phyloP scores from a whole-genome alignment of 1,284 basidiomycete genomes.

The Phaffia rhodozyma region DNA sequence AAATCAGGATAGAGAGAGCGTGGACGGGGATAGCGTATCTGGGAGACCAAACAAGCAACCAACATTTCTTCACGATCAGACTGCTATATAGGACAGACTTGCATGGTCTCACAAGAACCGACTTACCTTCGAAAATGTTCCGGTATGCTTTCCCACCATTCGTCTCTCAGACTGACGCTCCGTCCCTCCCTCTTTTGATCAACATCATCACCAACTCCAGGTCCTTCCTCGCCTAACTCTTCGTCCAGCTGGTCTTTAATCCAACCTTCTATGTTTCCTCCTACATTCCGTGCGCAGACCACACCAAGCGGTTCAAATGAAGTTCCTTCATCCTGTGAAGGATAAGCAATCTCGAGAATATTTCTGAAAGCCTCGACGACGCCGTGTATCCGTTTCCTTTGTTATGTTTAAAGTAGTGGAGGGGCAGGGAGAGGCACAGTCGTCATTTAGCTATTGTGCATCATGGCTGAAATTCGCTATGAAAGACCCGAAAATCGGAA shows the following conservation, averaged over 20 bases:
- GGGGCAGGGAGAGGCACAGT: not conserved
- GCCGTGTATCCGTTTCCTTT: constrained; percentile 5
- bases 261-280: constrained; percentile 12
- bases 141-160: constrained; percentile 14
- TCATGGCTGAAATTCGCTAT: not conserved
- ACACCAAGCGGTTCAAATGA: not conserved
- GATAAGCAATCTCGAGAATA: constrained; percentile 13
- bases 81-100: too few relatives aligned
- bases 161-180: constrained; percentile 7
- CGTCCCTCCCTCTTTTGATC: not conserved
- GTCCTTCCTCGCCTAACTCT: constrained; percentile 5
- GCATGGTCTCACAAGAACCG: not conserved
- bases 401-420: not conserved
- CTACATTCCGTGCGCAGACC: not conserved
- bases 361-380: constrained; percentile 6
- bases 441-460: not conserved
- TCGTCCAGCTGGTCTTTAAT: constrained; percentile 9
- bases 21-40: constrained; percentile 10
- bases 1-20: constrained; percentile 3
- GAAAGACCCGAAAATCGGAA: too few relatives aligned
- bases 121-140: constrained; percentile 10
- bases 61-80: not conserved
- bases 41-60: too few relatives aligned
- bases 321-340: not conserved
- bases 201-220: too few relatives aligned